Evolutionary conservation across 768 basidiomycete genomes (phyloP), one percentile per base, ranked within the genome.

Genomic region (Hemileccinum impolitum): DNA sequence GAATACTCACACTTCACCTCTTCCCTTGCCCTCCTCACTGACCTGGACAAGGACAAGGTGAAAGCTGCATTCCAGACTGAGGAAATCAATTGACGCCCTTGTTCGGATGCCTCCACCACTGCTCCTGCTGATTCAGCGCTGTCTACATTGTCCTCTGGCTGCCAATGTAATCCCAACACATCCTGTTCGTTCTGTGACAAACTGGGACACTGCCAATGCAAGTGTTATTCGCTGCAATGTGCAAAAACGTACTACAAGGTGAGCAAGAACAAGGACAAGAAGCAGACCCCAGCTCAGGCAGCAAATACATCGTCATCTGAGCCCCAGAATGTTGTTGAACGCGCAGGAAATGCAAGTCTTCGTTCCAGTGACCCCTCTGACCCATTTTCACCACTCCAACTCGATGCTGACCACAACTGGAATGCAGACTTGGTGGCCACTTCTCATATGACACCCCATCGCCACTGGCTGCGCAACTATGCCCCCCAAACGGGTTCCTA

Each of bases 1-100:
- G n/a, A n/a, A n/a, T n/a, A n/a, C n/a, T n/a, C n/a, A n/a, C n/a
- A n/a, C n/a, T n/a, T n/a, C n/a, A 37, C 19, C 5, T 57, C 55
- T 10, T 56, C 47, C 2, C 40, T 61, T 0, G 31, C 50, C 0
- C 52, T 60, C 1, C 41, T 59, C 12, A 44, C 36, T 7, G 40
- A 40, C 9, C 15, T 58, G 0, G 43, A 53, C 36, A 50, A 58
- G 37, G 38, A 12, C n/a, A 52, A 52, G 42, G 53, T 43, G 15
- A 50, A 49, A 2, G 43, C 39, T 8, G 26, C 21, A 1, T 52
- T 52, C 28, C 31, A 43, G 17, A 39, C 44, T 1, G 36, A 51
- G 28, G 41, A 47, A 18, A 46, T 51, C 40, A 42, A 51, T 19
- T 12, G n/a, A 14, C 3, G 26, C 2, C 44, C 39, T 34, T 10